Percentiles rank a stretch among this genome's conserved stretches.
These are phyloP conservation scores for Penicillium griseofulvum DNA, from an alignment of 2,329 filamentous ascomycete species.

Conservation along the genomic window DNA sequence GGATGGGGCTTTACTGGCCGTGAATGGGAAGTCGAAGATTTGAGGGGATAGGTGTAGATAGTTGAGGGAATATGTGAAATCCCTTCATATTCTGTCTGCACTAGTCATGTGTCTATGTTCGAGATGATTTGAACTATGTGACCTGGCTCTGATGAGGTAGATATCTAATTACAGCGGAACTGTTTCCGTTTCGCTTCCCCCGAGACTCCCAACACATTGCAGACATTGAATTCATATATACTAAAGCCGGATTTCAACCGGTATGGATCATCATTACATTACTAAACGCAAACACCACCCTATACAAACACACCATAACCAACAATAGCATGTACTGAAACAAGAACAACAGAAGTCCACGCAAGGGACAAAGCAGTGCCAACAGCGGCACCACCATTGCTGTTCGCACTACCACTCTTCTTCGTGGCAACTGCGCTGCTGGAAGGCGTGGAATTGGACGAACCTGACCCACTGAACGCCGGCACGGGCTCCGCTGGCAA, in stretches of 20 bases:
- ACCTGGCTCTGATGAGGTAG: background rate
- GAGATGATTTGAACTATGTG: background rate
- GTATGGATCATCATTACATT: background rate
- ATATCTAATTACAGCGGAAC: background rate
- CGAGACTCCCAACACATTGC: background rate
- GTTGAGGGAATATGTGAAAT: background rate
- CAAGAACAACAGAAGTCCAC: background rate
- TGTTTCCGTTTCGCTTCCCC: background rate
- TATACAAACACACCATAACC: background rate
- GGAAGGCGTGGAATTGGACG: background rate
- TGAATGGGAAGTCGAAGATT: slow-evolving; percentile 25
- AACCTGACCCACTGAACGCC: background rate
- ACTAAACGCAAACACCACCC: background rate
- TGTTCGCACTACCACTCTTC: background rate
- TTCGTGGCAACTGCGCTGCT: background rate
- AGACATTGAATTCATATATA: background rate
- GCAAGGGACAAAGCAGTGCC: background rate
- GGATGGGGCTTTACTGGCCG: slow-evolving; percentile 60
- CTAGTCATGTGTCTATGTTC: background rate
- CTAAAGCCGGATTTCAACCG: background rate
- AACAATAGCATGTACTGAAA: background rate
- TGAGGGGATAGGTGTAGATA: background rate
- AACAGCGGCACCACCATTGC: background rate
- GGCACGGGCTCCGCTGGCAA: background rate
- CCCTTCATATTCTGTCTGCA: background rate